phyloP scores from a whole-genome alignment of 768 basidiomycete genomes.

The Zangia roseola region DNA sequence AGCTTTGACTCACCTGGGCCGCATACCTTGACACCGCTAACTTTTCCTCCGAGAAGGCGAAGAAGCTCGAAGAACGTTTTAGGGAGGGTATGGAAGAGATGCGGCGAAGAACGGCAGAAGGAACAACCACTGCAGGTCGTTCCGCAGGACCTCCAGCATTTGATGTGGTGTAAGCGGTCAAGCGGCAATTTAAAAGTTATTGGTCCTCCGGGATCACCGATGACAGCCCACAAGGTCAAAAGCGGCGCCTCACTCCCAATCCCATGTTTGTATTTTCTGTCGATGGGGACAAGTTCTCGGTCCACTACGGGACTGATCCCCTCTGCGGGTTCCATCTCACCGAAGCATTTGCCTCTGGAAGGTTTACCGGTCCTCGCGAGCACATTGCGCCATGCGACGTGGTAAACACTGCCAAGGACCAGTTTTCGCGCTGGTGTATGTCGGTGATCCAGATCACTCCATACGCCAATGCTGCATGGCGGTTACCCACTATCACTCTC shows the following conservation, averaged over 20 bases:
- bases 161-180: not conserved
- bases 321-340: slow-evolving; percentile 31
- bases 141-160: slow-evolving; percentile 26
- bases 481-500: slow-evolving; percentile 17
- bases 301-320: slow-evolving; percentile 31
- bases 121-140: slow-evolving; percentile 16
- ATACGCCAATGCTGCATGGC: slow-evolving; percentile 25
- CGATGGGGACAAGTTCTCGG: slow-evolving; percentile 23
- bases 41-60: slow-evolving; percentile 4
- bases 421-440: slow-evolving; percentile 28
- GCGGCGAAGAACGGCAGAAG: not conserved
- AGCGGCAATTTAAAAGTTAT: slow-evolving; percentile 20
- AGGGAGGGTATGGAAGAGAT: slow-evolving; percentile 10
- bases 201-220: slow-evolving; percentile 24
- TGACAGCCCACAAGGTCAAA: not conserved
- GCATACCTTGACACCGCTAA: slow-evolving; percentile 13
- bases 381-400: slow-evolving; percentile 5
- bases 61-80: slow-evolving; percentile 11
- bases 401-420: slow-evolving; percentile 16
- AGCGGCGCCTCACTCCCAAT: slow-evolving; percentile 13
- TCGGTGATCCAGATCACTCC: slow-evolving; percentile 16
- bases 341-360: slow-evolving; percentile 18
- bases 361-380: not conserved
- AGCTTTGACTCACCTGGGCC: slow-evolving; percentile 20
- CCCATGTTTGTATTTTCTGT: slow-evolving; percentile 31